Evolutionary conservation across 1,284 basidiomycete genomes (phyloP).

Genomic region (Thelephora terrestris): DNA sequence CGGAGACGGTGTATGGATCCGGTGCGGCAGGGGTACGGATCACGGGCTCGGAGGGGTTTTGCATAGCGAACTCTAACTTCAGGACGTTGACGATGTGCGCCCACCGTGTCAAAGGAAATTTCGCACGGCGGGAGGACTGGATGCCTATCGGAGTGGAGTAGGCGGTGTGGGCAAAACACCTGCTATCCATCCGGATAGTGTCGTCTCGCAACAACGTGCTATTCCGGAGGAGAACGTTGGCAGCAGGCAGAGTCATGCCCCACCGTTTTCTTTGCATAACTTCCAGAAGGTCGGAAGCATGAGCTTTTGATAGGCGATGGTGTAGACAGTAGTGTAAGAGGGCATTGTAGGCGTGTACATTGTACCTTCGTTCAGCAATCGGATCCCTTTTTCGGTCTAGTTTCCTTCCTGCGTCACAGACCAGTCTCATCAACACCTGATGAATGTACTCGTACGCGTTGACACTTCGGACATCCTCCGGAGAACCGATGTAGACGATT

Average conservation of each 20-base stretch:
- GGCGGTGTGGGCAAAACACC: not conserved
- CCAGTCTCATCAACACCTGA: conserved; percentile 38
- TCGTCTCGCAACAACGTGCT: conserved; percentile 37
- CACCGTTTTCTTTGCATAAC: conserved; percentile 34
- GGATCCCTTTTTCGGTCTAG: conserved; percentile 5
- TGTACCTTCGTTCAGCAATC: conserved; percentile 18
- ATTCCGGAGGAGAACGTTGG: conserved; percentile 48
- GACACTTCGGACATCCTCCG: conserved; percentile 22
- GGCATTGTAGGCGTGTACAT: conserved; percentile 43
- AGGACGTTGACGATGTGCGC: not conserved
- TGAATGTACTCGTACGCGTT: conserved; percentile 51
- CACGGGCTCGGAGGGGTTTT: conserved; percentile 6
- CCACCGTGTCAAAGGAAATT: not conserved
- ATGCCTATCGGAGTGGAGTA: not conserved
- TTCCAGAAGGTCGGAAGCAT: conserved; percentile 38
- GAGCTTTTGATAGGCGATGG: conserved; percentile 38
- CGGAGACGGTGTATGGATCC: conserved; percentile 37
- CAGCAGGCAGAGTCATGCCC: conserved; percentile 36
- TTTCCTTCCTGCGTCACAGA: conserved; percentile 17
- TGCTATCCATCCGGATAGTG: not conserved
- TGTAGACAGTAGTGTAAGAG: conserved; percentile 58
- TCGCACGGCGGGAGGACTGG: not conserved
- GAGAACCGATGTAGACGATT: conserved; percentile 32
- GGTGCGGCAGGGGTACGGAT: conserved; percentile 6
- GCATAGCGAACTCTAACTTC: conserved; percentile 7